Percentiles rank a stretch among this genome's conserved stretches.
Evolutionary conservation across 495 filamentous ascomycete species (phyloP).

Genomic region (Daldinia childiae): DNA sequence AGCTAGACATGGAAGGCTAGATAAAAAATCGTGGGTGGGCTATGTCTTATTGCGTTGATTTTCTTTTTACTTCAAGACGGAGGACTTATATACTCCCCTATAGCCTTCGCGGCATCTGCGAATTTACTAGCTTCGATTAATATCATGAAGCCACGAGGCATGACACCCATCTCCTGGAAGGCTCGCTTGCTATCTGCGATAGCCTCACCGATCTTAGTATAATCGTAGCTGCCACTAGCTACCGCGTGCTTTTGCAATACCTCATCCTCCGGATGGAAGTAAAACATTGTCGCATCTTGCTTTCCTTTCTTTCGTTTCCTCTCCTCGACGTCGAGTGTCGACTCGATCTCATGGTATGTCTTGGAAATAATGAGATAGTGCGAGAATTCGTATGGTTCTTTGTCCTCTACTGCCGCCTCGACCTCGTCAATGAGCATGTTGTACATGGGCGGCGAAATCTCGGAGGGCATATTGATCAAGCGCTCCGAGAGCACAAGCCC

Average conservation of each 20-base stretch:
- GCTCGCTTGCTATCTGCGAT: conserved; percentile 89
- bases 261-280: conserved; percentile 98
- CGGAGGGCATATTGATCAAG: conserved; percentile 91
- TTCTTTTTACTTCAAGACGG: conserved; percentile 40
- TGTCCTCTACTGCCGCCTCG: conserved; percentile 85
- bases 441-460: conserved; percentile 96
- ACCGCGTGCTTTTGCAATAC: conserved; percentile 77
- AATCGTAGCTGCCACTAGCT: conserved; percentile 73
- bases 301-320: conserved; percentile 77
- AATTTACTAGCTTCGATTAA: conserved; percentile 77
- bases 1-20: conserved; percentile 4
- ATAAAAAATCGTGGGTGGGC: conserved; percentile 11
- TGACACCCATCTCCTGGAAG: conserved; percentile 92
- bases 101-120: conserved; percentile 72
- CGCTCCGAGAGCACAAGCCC: conserved; percentile 91
- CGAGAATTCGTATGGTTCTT: conserved; percentile 91
- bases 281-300: conserved; percentile 67
- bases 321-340: conserved; percentile 76
- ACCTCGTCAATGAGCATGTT: conserved; percentile 94
- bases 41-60: conserved; percentile 21
- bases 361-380: conserved; percentile 93
- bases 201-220: conserved; percentile 80
- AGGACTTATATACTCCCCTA: conserved; percentile 72
- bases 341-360: conserved; percentile 87
- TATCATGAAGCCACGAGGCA: conserved; percentile 81